Conservation (phyloP, 257 asterid species). For the Ilex asprella region DNA sequence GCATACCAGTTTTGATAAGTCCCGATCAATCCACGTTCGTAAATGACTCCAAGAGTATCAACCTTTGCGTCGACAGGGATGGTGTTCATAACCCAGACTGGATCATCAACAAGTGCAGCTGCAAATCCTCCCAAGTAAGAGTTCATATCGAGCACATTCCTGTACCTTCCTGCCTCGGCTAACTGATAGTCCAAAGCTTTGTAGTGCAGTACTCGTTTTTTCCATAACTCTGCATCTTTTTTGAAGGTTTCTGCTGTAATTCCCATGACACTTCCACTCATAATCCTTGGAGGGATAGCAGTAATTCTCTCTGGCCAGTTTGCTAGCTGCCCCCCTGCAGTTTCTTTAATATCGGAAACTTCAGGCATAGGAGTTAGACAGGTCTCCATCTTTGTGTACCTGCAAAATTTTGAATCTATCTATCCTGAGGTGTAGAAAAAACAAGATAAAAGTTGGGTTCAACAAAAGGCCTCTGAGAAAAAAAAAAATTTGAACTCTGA, state of each 20-base stretch:
- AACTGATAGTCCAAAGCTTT: constrained; percentile 62
- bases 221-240: constrained; percentile 57
- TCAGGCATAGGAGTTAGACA: constrained; percentile 84
- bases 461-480: not conserved
- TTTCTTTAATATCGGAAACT: constrained; percentile 52
- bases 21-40: constrained; percentile 86
- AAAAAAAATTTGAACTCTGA: no score
- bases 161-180: constrained; percentile 70
- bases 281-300: constrained; percentile 72
- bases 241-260: constrained; percentile 39
- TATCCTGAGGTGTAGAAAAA: no score
- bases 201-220: constrained; percentile 57
- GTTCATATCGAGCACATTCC: constrained; percentile 91
- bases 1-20: constrained; percentile 81
- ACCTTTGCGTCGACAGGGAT: constrained; percentile 54
- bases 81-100: constrained; percentile 84
- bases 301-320: constrained; percentile 85
- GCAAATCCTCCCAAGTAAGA: constrained; percentile 87
- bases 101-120: constrained; percentile 73
- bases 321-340: constrained; percentile 57
- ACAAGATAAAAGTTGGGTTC: not conserved
- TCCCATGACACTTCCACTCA: constrained; percentile 44
- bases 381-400: constrained; percentile 83
- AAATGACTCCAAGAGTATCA: constrained; percentile 69
- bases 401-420: constrained; percentile 9